Evolutionary conservation across 179 eudicot species (phyloP).

Genomic region (Nepenthes alata): DNA sequence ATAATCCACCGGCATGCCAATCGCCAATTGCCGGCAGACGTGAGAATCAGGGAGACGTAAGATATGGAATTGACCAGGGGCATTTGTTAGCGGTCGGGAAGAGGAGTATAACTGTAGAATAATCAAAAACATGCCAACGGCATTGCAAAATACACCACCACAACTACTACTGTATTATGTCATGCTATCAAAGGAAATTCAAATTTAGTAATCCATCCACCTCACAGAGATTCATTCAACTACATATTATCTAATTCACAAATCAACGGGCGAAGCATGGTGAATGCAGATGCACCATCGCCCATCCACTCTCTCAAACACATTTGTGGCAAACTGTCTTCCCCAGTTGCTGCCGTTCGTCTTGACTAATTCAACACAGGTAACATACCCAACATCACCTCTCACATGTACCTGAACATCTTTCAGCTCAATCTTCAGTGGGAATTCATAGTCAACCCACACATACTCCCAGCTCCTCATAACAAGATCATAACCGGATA

Average conservation of each 20-base stretch:
- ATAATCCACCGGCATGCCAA: no score
- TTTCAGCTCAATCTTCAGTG: slow-evolving; percentile 66
- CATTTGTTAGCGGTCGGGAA: no score
- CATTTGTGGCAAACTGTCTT: slow-evolving; percentile 82
- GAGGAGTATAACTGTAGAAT: no score
- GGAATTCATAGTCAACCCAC: slow-evolving; percentile 84
- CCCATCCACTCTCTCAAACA: slow-evolving; percentile 70
- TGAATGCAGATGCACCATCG: slow-evolving; percentile 67
- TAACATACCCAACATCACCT: slow-evolving; percentile 75
- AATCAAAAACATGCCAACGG: no score
- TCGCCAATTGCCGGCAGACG: no score
- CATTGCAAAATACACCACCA: no score
- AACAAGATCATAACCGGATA: slow-evolving; percentile 75
- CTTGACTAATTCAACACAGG: slow-evolving; percentile 72
- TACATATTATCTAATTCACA: slow-evolving; percentile 13
- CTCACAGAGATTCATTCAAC: no score
- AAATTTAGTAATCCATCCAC: no score
- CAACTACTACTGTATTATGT: no score
- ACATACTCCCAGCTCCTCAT: slow-evolving; percentile 99
- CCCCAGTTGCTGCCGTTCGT: slow-evolving; percentile 91
- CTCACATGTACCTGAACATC: slow-evolving; percentile 73
- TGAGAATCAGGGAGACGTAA: no score
- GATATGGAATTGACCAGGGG: no score
- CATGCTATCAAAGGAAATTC: no score
- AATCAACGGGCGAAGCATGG: slow-evolving; percentile 63